Evolutionary conservation across 1,284 basidiomycete genomes (phyloP).

Genomic region (Trametes versicolor): DNA sequence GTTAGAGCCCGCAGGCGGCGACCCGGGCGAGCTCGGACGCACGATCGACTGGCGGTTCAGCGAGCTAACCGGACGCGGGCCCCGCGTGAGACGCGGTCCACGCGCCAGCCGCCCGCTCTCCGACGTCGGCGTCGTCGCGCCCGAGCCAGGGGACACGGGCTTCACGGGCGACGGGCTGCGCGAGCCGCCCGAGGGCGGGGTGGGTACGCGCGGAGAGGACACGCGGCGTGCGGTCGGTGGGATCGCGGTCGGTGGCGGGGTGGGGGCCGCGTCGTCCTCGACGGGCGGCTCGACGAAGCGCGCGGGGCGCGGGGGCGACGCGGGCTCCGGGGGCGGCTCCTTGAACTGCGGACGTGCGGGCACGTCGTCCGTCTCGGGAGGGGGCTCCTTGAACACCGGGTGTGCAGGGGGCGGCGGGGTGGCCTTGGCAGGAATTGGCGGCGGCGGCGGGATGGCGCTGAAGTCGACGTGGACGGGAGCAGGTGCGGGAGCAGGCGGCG

Average conservation of each 20-base stretch:
- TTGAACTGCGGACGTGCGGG: slow-evolving; percentile 62
- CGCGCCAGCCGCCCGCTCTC: slow-evolving; percentile 48
- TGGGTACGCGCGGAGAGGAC: slow-evolving; percentile 44
- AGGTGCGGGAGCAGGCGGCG: slow-evolving; percentile 18
- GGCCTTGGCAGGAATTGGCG: slow-evolving; percentile 38
- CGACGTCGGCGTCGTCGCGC: slow-evolving; percentile 54
- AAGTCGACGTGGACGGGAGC: slow-evolving; percentile 32
- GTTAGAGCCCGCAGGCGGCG: slow-evolving; percentile 31
- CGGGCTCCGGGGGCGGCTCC: slow-evolving; percentile 52
- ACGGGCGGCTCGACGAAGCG: slow-evolving; percentile 44
- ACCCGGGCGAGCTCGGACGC: slow-evolving; percentile 43
- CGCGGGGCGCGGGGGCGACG: slow-evolving; percentile 39
- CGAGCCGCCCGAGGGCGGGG: slow-evolving; percentile 41
- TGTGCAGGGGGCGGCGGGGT: slow-evolving; percentile 25
- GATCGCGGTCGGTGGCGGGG: slow-evolving; percentile 51
- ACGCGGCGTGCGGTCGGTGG: slow-evolving; percentile 49
- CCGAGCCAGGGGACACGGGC: slow-evolving; percentile 48
- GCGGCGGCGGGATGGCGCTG: slow-evolving; percentile 48
- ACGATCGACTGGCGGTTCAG: slow-evolving; percentile 56
- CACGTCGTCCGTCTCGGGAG: slow-evolving; percentile 49
- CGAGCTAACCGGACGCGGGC: slow-evolving; percentile 58
- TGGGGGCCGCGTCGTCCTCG: slow-evolving; percentile 41
- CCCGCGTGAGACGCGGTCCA: slow-evolving; percentile 60
- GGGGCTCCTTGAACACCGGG: slow-evolving; percentile 50
- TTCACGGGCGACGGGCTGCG: slow-evolving; percentile 52